Conservation (phyloP, 75 land plant species). For the Adiantum capillusveneris region DNA sequence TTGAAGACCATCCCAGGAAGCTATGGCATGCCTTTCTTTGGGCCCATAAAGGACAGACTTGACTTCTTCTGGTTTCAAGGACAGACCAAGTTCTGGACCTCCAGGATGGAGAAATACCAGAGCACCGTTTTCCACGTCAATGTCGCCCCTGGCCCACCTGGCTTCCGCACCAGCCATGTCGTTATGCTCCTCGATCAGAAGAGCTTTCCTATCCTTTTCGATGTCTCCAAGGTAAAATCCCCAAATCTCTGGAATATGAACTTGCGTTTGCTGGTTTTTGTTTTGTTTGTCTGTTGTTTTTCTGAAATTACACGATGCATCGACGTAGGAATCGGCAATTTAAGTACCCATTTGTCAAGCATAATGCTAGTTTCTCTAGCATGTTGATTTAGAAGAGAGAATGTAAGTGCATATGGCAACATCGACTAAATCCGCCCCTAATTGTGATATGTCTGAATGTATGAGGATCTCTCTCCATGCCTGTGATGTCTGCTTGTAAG, state of each 20-base stretch:
- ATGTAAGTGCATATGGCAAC: no score
- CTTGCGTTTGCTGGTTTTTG: no score
- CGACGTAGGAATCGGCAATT: no score
- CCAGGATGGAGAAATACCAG: conserved; percentile 29
- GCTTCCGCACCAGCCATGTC: conserved; percentile 13
- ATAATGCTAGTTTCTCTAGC: no score
- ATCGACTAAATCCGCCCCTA: no score
- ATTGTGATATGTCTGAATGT: no score
- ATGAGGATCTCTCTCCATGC: no score
- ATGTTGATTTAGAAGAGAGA: no score
- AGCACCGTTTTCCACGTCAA: conserved; percentile 35
- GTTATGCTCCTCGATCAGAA: conserved; percentile 22
- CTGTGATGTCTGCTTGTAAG: background rate
- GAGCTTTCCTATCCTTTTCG: conserved; percentile 31
- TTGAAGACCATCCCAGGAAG: conserved; percentile 53
- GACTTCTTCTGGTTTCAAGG: conserved; percentile 35
- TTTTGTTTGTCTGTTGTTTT: no score
- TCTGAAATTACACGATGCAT: no score
- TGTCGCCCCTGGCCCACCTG: conserved; percentile 21
- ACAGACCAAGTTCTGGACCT: conserved; percentile 12
- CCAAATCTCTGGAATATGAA: background rate
- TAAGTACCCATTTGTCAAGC: no score
- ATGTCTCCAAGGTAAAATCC: conserved; percentile 6
- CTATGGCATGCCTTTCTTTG: conserved; percentile 35
- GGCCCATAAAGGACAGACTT: conserved; percentile 20